A percentile compares a stretch with the other conserved stretches of the same genome.
phyloP scores from a whole-genome alignment of 169 alveolate species.

The Plasmodium gaboni region DNA sequence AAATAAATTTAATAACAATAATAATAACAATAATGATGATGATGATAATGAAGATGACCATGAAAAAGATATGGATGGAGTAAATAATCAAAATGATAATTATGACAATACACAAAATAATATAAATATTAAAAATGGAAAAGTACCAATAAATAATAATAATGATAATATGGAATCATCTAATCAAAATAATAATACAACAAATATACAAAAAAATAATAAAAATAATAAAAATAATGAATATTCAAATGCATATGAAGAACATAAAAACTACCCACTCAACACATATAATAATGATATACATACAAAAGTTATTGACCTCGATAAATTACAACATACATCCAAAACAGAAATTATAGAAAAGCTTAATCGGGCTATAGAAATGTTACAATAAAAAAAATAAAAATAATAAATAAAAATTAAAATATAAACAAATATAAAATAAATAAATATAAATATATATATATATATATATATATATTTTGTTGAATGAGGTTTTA shows the following conservation, averaged over 20 bases:
- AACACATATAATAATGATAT: constrained; percentile 6
- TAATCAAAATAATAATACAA: constrained; percentile 1
- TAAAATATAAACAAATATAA: too few species aligned
- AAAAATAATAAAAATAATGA: background rate
- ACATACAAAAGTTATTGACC: constrained; percentile 11
- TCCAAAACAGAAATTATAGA: constrained; percentile 22
- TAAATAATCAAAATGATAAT: background rate
- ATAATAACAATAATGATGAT: background rate
- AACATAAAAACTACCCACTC: background rate
- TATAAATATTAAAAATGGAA: background rate
- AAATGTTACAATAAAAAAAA: constrained; percentile 23
- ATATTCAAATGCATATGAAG: background rate
- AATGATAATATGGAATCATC: background rate
- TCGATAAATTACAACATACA: constrained; percentile 23
- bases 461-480: too few species aligned
- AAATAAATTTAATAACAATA: background rate
- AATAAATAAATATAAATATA: too few species aligned
- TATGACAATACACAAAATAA: constrained; percentile 1
- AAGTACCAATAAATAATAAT: background rate
- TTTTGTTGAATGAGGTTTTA: too few species aligned
- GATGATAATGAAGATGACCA: background rate
- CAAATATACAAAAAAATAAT: background rate
- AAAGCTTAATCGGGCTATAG: constrained; percentile 32
- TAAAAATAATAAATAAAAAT: too few species aligned
- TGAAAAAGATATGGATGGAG: background rate